Evolutionary conservation across 805 yeast genomes (phyloP).

Genomic region (Kluyveromyces lactis): DNA sequence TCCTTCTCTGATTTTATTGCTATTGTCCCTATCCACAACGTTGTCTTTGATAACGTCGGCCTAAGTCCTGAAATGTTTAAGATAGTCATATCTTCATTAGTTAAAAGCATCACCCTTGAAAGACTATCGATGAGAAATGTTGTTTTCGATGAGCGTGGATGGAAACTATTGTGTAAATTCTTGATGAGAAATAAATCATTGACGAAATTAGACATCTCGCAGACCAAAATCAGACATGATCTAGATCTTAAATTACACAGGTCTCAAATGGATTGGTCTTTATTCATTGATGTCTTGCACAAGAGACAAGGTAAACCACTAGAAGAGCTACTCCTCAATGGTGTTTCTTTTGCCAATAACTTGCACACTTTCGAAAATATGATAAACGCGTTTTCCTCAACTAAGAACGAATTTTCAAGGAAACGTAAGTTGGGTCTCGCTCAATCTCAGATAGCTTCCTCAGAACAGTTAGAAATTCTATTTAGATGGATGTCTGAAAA

Average conservation of each 20-base stretch:
- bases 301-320: constrained; percentile 55
- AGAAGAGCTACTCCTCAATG: constrained; percentile 72
- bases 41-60: constrained; percentile 72
- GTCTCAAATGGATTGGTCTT: constrained; percentile 75
- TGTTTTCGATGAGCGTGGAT: constrained; percentile 59
- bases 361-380: constrained; percentile 42
- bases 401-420: constrained; percentile 17
- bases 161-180: constrained; percentile 75
- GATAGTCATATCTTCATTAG: constrained; percentile 61
- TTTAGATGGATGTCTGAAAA: constrained; percentile 47
- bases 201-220: constrained; percentile 61
- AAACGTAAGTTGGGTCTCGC: constrained; percentile 61
- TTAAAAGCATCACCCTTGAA: constrained; percentile 56
- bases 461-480: constrained; percentile 49
- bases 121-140: constrained; percentile 75
- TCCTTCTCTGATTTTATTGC: constrained; percentile 84
- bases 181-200: constrained; percentile 53
- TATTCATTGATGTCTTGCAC: constrained; percentile 60
- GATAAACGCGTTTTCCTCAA: constrained; percentile 46
- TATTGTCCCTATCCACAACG: constrained; percentile 70
- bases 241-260: constrained; percentile 36
- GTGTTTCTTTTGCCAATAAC: constrained; percentile 55
- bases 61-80: constrained; percentile 70
- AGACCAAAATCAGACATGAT: constrained; percentile 37
- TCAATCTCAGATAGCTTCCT: constrained; percentile 48